These are phyloP conservation scores for Dendrostoma leiphaemia DNA, from an alignment of 2,329 filamentous ascomycete species.

Conservation along the genomic window DNA sequence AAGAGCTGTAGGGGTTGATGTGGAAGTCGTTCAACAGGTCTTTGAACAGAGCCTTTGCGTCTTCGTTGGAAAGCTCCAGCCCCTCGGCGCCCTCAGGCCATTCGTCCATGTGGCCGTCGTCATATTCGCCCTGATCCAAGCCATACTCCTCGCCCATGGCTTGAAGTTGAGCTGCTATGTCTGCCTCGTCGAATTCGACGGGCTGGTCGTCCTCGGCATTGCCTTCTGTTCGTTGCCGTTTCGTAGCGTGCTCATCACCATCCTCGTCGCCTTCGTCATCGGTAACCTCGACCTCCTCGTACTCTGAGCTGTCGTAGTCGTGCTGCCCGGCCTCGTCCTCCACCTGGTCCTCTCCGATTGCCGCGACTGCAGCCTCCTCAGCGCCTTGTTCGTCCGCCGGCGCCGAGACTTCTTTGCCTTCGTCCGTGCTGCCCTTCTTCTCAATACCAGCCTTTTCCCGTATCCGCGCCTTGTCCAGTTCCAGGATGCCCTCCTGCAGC, in stretches of 20 bases:
- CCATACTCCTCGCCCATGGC: conserved; percentile 87
- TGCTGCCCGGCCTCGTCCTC: conserved; percentile 39
- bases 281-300: conserved; percentile 74
- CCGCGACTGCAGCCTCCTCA: conserved; percentile 17
- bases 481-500: conserved; percentile 73
- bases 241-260: conserved; percentile 44
- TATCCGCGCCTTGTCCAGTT: conserved; percentile 71
- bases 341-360: conserved; percentile 34
- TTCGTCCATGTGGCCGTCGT: conserved; percentile 57
- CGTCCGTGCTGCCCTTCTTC: conserved; percentile 19
- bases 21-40: conserved; percentile 80
- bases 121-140: conserved; percentile 74
- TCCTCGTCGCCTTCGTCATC: conserved; percentile 54
- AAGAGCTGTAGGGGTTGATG: conserved; percentile 85
- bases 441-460: conserved; percentile 48
- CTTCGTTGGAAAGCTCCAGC: conserved; percentile 68
- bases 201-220: conserved; percentile 40
- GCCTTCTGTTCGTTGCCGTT: conserved; percentile 47
- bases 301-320: conserved; percentile 65
- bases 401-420: conserved; percentile 10
- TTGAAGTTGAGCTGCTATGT: conserved; percentile 88
- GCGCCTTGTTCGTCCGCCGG: conserved; percentile 10
- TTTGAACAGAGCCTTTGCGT: conserved; percentile 75
- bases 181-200: conserved; percentile 87
- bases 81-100: conserved; percentile 74